Evolutionary conservation across 305 asterid genomes (phyloP).

Genomic region (Coffea humblotiana): DNA sequence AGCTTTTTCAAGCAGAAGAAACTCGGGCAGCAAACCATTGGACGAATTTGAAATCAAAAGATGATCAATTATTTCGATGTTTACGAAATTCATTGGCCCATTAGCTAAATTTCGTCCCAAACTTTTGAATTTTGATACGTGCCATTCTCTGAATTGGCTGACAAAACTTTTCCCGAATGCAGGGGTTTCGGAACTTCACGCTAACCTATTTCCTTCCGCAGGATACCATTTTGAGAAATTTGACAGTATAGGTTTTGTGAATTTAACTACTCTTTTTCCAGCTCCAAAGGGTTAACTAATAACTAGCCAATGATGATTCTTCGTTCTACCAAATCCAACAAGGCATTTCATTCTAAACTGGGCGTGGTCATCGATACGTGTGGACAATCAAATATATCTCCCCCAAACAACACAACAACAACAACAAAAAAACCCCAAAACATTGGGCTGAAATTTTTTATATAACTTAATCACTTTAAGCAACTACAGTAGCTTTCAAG

Average conservation of each 20-base stretch:
- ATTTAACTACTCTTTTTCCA: background rate
- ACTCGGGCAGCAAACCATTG: too few relatives aligned
- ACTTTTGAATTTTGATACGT: too few relatives aligned
- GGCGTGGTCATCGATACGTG: background rate
- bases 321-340: background rate
- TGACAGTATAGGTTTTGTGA: background rate
- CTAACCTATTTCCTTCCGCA: background rate
- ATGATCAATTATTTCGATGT: background rate
- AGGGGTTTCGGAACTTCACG: background rate
- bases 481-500: conserved; percentile 3
- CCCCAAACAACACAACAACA: too few relatives aligned
- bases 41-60: background rate
- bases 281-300: background rate
- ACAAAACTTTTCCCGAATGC: background rate
- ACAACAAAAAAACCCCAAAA: too few relatives aligned
- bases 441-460: background rate
- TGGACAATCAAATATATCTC: background rate
- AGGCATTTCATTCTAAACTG: background rate
- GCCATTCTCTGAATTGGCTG: background rate
- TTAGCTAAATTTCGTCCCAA: background rate
- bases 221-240: background rate
- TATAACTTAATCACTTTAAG: background rate
- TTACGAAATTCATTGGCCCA: background rate
- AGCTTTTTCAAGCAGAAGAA: background rate
- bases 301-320: background rate